These are phyloP conservation scores for Cicer yamashitae DNA, from an alignment of 306 rosid genomes.

Conservation along the genomic window DNA sequence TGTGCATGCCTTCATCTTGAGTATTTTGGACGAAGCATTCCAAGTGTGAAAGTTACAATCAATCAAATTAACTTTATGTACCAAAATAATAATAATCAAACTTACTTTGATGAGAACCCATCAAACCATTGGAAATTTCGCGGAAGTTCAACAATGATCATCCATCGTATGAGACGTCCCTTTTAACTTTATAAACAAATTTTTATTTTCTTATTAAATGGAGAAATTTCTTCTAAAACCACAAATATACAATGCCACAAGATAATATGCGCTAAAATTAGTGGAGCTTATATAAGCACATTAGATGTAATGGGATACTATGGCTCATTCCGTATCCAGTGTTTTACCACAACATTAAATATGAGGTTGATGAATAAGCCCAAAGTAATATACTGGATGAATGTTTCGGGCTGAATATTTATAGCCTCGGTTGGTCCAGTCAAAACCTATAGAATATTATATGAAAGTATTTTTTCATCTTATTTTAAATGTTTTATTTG, in stretches of 20 bases:
- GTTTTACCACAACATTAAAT: too few relatives aligned
- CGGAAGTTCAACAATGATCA: slow-evolving; percentile 22
- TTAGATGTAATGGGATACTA: too few relatives aligned
- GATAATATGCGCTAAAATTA: too few relatives aligned
- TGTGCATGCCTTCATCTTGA: neutral
- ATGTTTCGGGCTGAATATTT: neutral
- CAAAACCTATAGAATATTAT: neutral
- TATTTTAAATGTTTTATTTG: too few relatives aligned
- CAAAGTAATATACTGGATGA: neutral
- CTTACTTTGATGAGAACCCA: neutral
- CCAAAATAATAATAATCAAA: neutral
- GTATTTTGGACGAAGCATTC: slow-evolving; percentile 19
- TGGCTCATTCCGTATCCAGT: too few relatives aligned
- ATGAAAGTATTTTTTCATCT: too few relatives aligned
- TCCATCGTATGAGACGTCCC: slow-evolving; percentile 36
- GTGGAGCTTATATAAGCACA: too few relatives aligned
- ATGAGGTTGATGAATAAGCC: neutral
- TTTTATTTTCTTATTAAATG: too few relatives aligned
- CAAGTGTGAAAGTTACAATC: slow-evolving; percentile 34
- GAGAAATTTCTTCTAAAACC: slow-evolving; percentile 32
- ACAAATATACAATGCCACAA: neutral
- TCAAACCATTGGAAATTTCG: slow-evolving; percentile 47
- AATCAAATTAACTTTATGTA: too few relatives aligned
- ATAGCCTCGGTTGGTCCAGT: neutral
- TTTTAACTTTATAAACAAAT: slow-evolving; percentile 15